Percentiles rank a stretch among this genome's conserved stretches.
phyloP scores from a whole-genome alignment of 2,329 filamentous ascomycete species.

The Aspergillus hiratsukae region DNA sequence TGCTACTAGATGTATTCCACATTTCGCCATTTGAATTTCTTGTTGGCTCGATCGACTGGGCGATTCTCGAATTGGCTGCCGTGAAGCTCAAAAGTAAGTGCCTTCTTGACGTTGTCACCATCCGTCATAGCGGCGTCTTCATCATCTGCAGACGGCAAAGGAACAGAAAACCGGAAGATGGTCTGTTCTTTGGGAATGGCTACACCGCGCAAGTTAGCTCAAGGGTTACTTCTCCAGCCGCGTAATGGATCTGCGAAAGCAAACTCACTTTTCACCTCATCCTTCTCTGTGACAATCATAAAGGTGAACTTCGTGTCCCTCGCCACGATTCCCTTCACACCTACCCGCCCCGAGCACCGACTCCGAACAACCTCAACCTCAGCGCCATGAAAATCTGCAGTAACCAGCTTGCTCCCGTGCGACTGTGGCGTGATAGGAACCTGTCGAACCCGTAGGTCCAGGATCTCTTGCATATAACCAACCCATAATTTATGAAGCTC shows the following conservation, averaged over 20 bases:
- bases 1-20: constrained; percentile 50
- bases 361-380: constrained; percentile 77
- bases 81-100: constrained; percentile 75
- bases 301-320: constrained; percentile 83
- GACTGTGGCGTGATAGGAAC: constrained; percentile 52
- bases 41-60: constrained; percentile 78
- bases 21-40: constrained; percentile 86
- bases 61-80: constrained; percentile 83
- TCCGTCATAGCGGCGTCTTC: constrained; percentile 13
- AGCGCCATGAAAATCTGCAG: constrained; percentile 89
- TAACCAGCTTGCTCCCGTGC: constrained; percentile 61
- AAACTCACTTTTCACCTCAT: constrained; percentile 62
- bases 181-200: constrained; percentile 86
- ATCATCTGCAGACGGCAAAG: constrained; percentile 35
- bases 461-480: constrained; percentile 76
- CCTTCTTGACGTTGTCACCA: constrained; percentile 25
- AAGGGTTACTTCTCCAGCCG: not conserved
- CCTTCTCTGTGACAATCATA: constrained; percentile 69
- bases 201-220: constrained; percentile 19
- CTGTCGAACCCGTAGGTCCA: constrained; percentile 53
- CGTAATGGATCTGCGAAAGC: not conserved
- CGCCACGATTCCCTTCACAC: constrained; percentile 79
- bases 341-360: constrained; percentile 74
- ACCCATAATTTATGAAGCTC: constrained; percentile 76
- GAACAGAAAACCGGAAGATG: constrained; percentile 72